These are phyloP conservation scores for Euphorbia corollata DNA, from an alignment of 441 rosid species.

Conservation along the genomic window DNA sequence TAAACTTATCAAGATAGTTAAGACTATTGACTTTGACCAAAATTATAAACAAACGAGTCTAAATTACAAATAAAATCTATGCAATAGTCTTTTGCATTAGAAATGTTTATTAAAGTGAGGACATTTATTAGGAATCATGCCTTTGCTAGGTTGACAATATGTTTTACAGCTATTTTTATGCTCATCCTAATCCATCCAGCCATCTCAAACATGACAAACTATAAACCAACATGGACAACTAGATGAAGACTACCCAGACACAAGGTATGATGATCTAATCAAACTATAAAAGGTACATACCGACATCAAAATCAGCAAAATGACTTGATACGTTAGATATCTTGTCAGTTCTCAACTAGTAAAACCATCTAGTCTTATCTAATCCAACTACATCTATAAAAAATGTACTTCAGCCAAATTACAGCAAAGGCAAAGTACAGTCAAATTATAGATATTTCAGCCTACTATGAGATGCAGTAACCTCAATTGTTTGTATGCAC, in stretches of 20 bases:
- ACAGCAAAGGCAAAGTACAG: not conserved
- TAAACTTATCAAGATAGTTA: not conserved
- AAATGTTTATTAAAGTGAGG: not conserved
- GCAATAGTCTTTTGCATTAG: not conserved
- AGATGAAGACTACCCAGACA: not conserved
- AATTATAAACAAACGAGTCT: not conserved
- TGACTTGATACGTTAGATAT: not conserved
- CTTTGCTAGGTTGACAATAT: not conserved
- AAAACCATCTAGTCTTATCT: not conserved
- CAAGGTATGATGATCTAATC: not conserved
- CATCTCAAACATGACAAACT: conserved; percentile 1
- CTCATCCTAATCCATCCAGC: not conserved
- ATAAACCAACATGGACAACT: not conserved
- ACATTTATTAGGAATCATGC: not conserved
- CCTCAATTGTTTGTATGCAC: not conserved
- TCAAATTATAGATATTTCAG: not conserved
- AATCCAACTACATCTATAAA: not conserved
- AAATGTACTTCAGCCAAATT: not conserved
- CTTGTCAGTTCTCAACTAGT: not conserved
- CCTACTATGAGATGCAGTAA: not conserved
- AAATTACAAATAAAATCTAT: not conserved
- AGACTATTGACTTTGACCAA: not conserved
- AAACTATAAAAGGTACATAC: not conserved
- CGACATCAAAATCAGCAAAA: too few relatives aligned
- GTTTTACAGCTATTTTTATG: not conserved